A percentile compares a stretch with the other conserved stretches of the same genome.
These are phyloP conservation scores for Phytophthora syringae DNA, from an alignment of 352 stramenopile species.

Conservation along the genomic window DNA sequence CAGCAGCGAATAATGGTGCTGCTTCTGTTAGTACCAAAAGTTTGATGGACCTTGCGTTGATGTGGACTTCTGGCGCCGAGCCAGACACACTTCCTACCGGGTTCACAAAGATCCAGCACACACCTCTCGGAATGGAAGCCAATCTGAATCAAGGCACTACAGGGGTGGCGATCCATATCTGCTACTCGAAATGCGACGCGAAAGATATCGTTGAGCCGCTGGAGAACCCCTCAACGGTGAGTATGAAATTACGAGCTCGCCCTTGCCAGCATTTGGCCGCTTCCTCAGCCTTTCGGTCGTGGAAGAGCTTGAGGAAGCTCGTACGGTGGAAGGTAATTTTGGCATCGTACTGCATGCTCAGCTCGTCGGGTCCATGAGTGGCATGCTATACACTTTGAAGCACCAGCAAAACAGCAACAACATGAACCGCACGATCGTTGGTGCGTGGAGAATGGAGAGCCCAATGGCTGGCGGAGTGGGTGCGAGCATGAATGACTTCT, in stretches of 20 bases:
- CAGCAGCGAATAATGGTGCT: slow-evolving; percentile 9
- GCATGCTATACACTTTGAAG: slow-evolving; percentile 53
- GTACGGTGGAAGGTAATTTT: slow-evolving; percentile 75
- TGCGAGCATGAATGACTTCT: slow-evolving; percentile 65
- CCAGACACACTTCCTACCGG: slow-evolving; percentile 64
- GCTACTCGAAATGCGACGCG: slow-evolving; percentile 66
- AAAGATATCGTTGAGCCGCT: slow-evolving; percentile 62
- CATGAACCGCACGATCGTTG: slow-evolving; percentile 53
- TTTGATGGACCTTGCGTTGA: slow-evolving; percentile 76
- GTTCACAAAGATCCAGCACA: slow-evolving; percentile 89
- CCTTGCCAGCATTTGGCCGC: slow-evolving; percentile 46
- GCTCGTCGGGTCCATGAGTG: slow-evolving; percentile 63
- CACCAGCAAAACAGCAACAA: slow-evolving; percentile 25
- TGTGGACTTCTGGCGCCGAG: slow-evolving; percentile 78
- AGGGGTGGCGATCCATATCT: slow-evolving; percentile 80
- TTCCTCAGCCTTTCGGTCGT: slow-evolving; percentile 73
- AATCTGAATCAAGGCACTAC: slow-evolving; percentile 85
- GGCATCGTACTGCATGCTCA: slow-evolving; percentile 74
- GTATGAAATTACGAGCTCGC: slow-evolving; percentile 70
- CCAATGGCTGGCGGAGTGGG: slow-evolving; percentile 39
- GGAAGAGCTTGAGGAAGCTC: slow-evolving; percentile 51
- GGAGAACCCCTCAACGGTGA: slow-evolving; percentile 72
- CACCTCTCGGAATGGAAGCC: slow-evolving; percentile 86
- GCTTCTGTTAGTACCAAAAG: slow-evolving; percentile 46
- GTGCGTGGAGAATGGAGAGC: slow-evolving; percentile 65